These are phyloP conservation scores for Trametes pubescens DNA, from an alignment of 1,284 basidiomycete species.

Conservation along the genomic window DNA sequence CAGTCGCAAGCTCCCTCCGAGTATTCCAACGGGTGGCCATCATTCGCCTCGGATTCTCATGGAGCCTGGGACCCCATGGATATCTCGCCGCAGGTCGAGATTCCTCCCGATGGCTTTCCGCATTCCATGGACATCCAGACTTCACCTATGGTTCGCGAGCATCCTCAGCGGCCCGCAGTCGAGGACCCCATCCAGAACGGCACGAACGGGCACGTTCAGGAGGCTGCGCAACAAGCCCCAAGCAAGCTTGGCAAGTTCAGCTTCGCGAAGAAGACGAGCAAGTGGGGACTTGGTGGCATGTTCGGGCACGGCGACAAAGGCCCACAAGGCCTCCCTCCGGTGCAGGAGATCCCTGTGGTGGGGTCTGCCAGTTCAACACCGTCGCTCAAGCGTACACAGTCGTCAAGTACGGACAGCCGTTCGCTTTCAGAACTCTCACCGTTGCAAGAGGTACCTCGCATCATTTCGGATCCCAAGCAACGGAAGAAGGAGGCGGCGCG, in stretches of 20 bases:
- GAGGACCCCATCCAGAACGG: conserved; percentile 50
- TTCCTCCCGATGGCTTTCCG: conserved; percentile 47
- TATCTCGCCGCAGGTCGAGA: conserved; percentile 56
- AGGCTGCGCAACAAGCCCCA: conserved; percentile 46
- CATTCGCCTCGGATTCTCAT: conserved; percentile 37
- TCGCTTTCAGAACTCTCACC: conserved; percentile 65
- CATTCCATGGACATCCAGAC: conserved; percentile 62
- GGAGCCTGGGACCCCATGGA: conserved; percentile 70
- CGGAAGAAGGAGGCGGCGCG: conserved; percentile 91
- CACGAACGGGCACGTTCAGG: conserved; percentile 28
- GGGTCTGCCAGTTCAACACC: conserved; percentile 59
- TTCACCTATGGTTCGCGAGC: conserved; percentile 60
- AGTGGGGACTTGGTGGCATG: conserved; percentile 69
- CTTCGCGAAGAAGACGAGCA: conserved; percentile 72
- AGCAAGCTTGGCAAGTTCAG: conserved; percentile 65
- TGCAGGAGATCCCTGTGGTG: conserved; percentile 70
- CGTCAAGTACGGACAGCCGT: conserved; percentile 77
- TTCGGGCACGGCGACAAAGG: conserved; percentile 81
- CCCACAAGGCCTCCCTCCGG: conserved; percentile 66
- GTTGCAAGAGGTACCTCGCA: conserved; percentile 42
- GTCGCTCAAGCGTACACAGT: conserved; percentile 87
- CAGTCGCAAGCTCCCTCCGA: conserved; percentile 31
- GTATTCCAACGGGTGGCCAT: conserved; percentile 38
- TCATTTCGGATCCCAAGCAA: conserved; percentile 75
- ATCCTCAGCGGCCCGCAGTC: conserved; percentile 51